phyloP scores from a whole-genome alignment of 75 land plant genomes.

The Larix kaempferi region DNA sequence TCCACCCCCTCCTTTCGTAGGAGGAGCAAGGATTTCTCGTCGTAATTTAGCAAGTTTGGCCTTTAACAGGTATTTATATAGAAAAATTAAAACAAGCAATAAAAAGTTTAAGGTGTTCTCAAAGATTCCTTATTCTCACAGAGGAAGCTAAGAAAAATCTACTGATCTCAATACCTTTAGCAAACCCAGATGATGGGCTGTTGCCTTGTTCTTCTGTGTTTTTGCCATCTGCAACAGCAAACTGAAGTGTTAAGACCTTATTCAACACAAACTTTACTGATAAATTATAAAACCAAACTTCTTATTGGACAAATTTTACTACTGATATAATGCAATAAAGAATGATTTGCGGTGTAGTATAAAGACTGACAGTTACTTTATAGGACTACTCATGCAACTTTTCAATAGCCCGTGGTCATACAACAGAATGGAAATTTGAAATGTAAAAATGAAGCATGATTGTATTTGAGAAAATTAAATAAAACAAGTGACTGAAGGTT shows the following conservation, averaged over 20 bases:
- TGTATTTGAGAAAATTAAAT: too few species aligned
- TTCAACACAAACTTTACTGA: background rate
- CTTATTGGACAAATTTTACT: background rate
- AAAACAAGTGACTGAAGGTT: too few species aligned
- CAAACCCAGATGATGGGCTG: slow-evolving; percentile 97
- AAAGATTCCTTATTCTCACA: background rate
- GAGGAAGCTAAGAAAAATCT: background rate
- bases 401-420: too few species aligned
- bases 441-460: too few species aligned
- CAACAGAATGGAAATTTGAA: too few species aligned
- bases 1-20: slow-evolving; percentile 73
- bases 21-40: slow-evolving; percentile 82
- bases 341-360: too few species aligned
- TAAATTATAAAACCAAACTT: background rate
- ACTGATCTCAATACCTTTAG: slow-evolving; percentile 61
- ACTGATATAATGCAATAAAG: too few species aligned
- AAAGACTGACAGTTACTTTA: too few species aligned
- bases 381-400: too few species aligned
- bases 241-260: background rate
- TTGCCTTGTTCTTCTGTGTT: slow-evolving; percentile 99
- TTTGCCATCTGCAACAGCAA: slow-evolving; percentile 86
- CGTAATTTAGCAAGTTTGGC: slow-evolving; percentile 98
- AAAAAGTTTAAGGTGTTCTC: background rate
- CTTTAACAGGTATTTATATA: slow-evolving; percentile 22
- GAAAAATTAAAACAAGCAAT: background rate